Evolutionary conservation across 2,329 filamentous ascomycete species (phyloP), one percentile per base, ranked within the genome.

Genomic region (Sporothrix brunneoviolacea): DNA sequence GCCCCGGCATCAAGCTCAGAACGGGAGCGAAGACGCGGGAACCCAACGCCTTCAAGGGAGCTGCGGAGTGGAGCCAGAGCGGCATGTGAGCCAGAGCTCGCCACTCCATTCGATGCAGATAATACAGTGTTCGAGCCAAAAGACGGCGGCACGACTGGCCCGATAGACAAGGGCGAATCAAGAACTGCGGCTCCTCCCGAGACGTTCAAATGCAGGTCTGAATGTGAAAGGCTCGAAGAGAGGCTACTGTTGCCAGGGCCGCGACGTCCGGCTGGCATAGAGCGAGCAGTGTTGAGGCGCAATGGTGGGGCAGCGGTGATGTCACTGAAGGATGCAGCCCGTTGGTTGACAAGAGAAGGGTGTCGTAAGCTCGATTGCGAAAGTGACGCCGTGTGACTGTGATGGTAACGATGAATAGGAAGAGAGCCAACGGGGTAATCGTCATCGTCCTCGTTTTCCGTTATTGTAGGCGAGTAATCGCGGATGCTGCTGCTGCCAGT

Each of bases 401-500:
- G 62, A 9, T 62, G 62, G 53, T 60, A 57, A 43, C 52, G 33
- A 35, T 58, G 54, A 32, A 55, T 48, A 35, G 56, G 39, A 10
- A 52, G 49, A 41, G 57, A 55, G 32, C 47, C 48, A 12, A 51
- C 33, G 4, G 47, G 43, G 35, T 48, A 51, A 33, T 64, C 59
- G 55, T 72, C 67, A 54, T 72, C 68, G 60, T 74, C 69, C 48
- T 76, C 71, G 62, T 73, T 69, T 58, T 80, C 77, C 36, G 70
- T 77, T 51, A 78, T 80, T 42, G 71, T 78, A 21, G 74, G 75
- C 10, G 75, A 79, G 60, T 73, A 76, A 48, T 81, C 78, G 57
- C 76, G 72, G 40, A 63, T 61, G 40, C 54, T 61, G 22, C 57
- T 55, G 24, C 21, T 10, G 10, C 39, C 76, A 57, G 75, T 71